phyloP scores from a whole-genome alignment of 495 filamentous ascomycete species.

The Symbiotaphrina buchneri region DNA sequence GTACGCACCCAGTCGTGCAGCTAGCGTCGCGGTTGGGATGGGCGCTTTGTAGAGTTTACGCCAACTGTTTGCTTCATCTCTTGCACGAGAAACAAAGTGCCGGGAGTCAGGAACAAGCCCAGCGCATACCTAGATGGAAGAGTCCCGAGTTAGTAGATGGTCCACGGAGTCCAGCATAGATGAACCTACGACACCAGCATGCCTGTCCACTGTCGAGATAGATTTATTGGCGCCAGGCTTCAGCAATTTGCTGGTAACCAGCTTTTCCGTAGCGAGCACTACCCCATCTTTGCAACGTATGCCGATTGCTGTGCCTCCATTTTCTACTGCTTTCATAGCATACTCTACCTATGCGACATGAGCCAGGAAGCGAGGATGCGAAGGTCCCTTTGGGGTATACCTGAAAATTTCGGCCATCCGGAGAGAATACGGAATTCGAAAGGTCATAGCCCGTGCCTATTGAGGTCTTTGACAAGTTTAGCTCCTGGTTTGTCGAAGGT shows the following conservation, averaged over 20 bases:
- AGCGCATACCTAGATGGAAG: slow-evolving; percentile 48
- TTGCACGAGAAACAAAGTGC: slow-evolving; percentile 82
- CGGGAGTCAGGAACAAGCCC: slow-evolving; percentile 86
- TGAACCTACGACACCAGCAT: slow-evolving; percentile 67
- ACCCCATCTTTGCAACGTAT: slow-evolving; percentile 96
- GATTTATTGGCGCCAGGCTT: slow-evolving; percentile 88
- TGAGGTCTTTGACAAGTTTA: slow-evolving; percentile 48
- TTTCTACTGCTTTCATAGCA: slow-evolving; percentile 95
- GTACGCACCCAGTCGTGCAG: slow-evolving; percentile 80
- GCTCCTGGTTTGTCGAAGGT: too few relatives aligned
- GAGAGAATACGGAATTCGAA: slow-evolving; percentile 96
- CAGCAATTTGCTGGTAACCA: slow-evolving; percentile 82
- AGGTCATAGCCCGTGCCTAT: slow-evolving; percentile 99
- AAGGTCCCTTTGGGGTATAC: slow-evolving; percentile 30
- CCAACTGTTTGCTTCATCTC: slow-evolving; percentile 82
- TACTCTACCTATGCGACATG: too few relatives aligned
- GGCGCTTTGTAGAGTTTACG: slow-evolving; percentile 76
- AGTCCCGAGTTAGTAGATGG: slow-evolving; percentile 4
- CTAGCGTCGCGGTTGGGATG: slow-evolving; percentile 67
- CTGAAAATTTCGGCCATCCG: slow-evolving; percentile 97
- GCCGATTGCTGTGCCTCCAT: slow-evolving; percentile 88
- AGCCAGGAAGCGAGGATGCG: too few relatives aligned
- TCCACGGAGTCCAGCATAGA: too few relatives aligned
- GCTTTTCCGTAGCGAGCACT: slow-evolving; percentile 89
- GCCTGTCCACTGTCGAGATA: slow-evolving; percentile 82